Base-by-base conservation (phyloP, 2,329 filamentous ascomycete genomes). In the Aschersonia sp. region DNA sequence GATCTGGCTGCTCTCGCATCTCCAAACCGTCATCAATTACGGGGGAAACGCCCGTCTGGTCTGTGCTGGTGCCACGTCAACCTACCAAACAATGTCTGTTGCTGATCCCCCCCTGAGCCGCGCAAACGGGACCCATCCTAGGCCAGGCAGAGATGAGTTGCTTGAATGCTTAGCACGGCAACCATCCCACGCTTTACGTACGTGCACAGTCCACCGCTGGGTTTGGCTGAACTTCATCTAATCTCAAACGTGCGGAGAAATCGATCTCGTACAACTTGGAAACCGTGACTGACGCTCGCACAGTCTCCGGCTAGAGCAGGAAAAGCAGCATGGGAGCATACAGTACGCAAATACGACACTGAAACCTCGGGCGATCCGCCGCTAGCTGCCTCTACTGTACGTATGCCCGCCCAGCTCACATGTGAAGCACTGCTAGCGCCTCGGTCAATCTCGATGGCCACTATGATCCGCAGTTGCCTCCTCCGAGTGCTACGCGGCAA, bases 1-100 rank as follows among this genome's bases (percentile, higher is more conserved):
- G 46, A 45, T 48, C 46, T 32, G 12, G 32, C 22, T n/a, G 31
- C 31, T 31, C 10, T 14, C 42, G 37, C 47, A 37, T 47, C 46
- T 45, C 7, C 31, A 30, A 43, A 29, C 29, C 47, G 29, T 32
- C 39, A 44, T 48, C 43, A 41, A 42, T 45, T 31, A 8, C 32
- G 32, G 32, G 12, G 32, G 40, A 45, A 42, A 43, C 43, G 10
- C 22, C 37, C 39, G 41, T 44, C 47, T 48, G 43, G 42, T 45
- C 46, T 35, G 46, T 48, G 46, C 46, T 12, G 30, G 35, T 12
- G 10, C 35, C 30, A 14, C 14, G 32, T 30, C 40, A 39, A 29
- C 45, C 41, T 37, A 30, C 41, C 29, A 41, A 39, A 45, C 43
- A 32, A 8, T 35, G 10, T 9, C 8, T 32, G 22, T 31, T 45